These are phyloP conservation scores for Nannochloropsis granulata DNA, from an alignment of 108 stramenopile species.

Conservation along the genomic window DNA sequence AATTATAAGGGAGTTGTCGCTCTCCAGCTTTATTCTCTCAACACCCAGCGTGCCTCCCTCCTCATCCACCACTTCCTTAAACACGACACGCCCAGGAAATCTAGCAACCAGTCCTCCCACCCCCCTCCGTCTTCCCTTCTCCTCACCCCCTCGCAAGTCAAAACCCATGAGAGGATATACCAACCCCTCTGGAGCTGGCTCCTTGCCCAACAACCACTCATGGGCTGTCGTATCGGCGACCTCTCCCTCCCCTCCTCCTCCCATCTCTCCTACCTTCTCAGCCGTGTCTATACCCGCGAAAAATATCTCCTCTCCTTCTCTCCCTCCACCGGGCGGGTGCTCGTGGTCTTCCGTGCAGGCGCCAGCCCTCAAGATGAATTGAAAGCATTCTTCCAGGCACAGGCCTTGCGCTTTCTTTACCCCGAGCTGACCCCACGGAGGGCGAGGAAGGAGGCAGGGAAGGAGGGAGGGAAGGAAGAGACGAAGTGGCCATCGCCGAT, in stretches of 20 bases:
- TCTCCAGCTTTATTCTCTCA: conserved; percentile 61
- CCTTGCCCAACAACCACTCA: neutral
- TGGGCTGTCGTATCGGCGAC: neutral
- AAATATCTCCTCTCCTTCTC: conserved; percentile 13
- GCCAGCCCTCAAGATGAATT: conserved; percentile 18
- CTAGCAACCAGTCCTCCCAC: neutral
- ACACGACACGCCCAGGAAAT: neutral
- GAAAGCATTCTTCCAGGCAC: conserved; percentile 13
- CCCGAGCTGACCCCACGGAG: neutral
- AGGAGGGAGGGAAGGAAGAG: neutral
- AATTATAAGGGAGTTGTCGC: conserved; percentile 63
- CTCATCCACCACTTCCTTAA: conserved; percentile 8
- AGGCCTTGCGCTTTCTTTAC: neutral
- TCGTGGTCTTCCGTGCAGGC: conserved; percentile 3
- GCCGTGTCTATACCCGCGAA: neutral
- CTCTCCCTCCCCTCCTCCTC: neutral
- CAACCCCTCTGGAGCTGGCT: conserved; percentile 4
- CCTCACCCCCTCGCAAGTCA: neutral
- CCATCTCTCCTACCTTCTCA: neutral
- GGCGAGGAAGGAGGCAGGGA: neutral
- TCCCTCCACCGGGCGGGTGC: neutral
- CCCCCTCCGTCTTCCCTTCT: neutral
- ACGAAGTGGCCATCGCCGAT: neutral
- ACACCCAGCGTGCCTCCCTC: conserved; percentile 32
- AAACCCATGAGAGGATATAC: conserved; percentile 6